phyloP scores from a whole-genome alignment of 345 rosid species.

The Durio zibethinus region DNA sequence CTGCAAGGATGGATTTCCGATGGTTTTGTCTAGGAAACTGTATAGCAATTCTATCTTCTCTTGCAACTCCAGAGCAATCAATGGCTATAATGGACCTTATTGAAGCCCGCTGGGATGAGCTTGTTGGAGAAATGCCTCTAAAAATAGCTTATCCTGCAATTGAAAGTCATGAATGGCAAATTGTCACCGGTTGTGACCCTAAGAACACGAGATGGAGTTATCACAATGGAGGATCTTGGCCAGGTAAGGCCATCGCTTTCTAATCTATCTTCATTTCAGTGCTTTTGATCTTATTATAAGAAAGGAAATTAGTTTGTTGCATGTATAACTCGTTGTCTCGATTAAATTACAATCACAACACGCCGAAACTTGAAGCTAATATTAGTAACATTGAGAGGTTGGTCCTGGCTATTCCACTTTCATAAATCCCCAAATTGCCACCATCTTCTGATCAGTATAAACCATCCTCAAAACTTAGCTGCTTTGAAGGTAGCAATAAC shows the following conservation, averaged over 20 bases:
- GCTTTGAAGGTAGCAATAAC: neutral
- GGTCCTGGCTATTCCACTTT: neutral
- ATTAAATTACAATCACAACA: neutral
- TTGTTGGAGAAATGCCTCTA: constrained; percentile 69
- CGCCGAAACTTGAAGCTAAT: neutral
- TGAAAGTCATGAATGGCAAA: constrained; percentile 59
- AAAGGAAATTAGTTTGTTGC: neutral
- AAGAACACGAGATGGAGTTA: constrained; percentile 71
- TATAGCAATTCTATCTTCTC: constrained; percentile 47
- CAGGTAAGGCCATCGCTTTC: constrained; percentile 39
- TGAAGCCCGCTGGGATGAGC: constrained; percentile 68
- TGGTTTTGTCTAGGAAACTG: constrained; percentile 69
- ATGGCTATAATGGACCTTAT: constrained; percentile 69
- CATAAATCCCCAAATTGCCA: neutral
- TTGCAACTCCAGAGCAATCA: constrained; percentile 61
- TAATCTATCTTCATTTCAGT: neutral
- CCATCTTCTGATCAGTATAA: neutral
- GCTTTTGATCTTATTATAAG: neutral
- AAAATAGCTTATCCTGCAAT: constrained; percentile 58
- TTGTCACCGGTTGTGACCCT: constrained; percentile 68
- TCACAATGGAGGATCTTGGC: constrained; percentile 79
- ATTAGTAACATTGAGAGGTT: neutral
- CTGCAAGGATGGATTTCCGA: constrained; percentile 69
- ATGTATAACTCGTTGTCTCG: neutral
- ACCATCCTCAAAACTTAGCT: neutral